Evolutionary conservation across 148 eudicot species (phyloP).

Genomic region (Suaeda aralocaspica): DNA sequence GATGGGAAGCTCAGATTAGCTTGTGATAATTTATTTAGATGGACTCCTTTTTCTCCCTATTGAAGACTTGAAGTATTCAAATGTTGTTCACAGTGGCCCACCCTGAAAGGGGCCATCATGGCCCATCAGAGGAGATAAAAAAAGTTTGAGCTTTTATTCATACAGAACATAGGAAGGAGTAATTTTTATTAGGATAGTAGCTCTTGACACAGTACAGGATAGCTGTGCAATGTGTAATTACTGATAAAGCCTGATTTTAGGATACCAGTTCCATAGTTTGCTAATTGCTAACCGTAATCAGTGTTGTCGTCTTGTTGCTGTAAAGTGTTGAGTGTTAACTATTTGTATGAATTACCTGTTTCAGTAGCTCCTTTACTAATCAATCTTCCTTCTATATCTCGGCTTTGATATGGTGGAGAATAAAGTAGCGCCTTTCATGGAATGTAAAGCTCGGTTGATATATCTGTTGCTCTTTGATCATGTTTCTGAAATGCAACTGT

Average conservation of each 20-base stretch:
- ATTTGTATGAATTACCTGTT: neutral
- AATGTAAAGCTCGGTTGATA: neutral
- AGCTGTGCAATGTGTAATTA: conserved; percentile 18
- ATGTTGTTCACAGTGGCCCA: neutral
- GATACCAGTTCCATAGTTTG: conserved; percentile 2
- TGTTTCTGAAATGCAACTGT: no score
- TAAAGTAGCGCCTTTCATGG: neutral
- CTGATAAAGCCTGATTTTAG: conserved; percentile 15
- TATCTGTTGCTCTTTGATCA: neutral
- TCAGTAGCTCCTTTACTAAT: neutral
- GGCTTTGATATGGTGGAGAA: neutral
- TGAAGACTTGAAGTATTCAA: conserved; percentile 7
- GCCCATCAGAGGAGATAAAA: conserved; percentile 1
- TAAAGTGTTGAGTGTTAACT: neutral
- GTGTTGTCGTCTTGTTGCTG: neutral
- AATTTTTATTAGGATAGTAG: conserved; percentile 11
- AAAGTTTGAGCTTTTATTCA: conserved; percentile 8
- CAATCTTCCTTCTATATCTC: no score
- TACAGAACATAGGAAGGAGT: conserved; percentile 12
- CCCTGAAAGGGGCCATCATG: neutral
- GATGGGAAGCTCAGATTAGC: conserved; percentile 15
- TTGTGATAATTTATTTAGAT: neutral
- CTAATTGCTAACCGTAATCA: neutral
- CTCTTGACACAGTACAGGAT: conserved; percentile 6
- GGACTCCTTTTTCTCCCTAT: neutral